These are phyloP conservation scores for Haplographium delicatum DNA, from an alignment of 495 filamentous ascomycete species.

Conservation along the genomic window DNA sequence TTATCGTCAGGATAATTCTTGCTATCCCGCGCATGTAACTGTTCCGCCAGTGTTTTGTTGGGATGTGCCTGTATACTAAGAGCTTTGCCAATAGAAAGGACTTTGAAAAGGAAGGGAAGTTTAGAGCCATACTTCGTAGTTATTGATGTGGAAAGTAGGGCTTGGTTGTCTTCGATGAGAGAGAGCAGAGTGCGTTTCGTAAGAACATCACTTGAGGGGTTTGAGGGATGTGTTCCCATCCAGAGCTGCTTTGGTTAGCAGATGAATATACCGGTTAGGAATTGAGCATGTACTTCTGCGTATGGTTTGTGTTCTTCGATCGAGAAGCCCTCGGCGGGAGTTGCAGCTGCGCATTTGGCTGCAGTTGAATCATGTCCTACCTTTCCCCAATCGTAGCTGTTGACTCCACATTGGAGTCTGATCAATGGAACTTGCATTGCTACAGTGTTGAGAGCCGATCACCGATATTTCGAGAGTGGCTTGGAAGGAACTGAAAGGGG, in stretches of 20 bases:
- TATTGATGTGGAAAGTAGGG: constrained; percentile 67
- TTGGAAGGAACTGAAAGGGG: constrained; percentile 27
- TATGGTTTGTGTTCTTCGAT: constrained; percentile 83
- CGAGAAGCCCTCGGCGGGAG: constrained; percentile 60
- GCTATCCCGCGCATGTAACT: constrained; percentile 76
- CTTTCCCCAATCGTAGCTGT: constrained; percentile 99
- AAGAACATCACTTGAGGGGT: constrained; percentile 82
- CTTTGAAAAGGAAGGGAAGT: constrained; percentile 96
- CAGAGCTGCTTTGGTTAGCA: constrained; percentile 58
- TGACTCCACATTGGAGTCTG: constrained; percentile 91
- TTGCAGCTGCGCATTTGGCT: constrained; percentile 73
- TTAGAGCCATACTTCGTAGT: constrained; percentile 68
- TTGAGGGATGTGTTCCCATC: constrained; percentile 98
- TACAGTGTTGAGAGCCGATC: constrained; percentile 1
- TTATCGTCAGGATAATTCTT: constrained; percentile 99
- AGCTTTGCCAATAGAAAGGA: constrained; percentile 88
- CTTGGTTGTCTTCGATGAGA: constrained; percentile 81
- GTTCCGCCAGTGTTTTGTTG: constrained; percentile 93
- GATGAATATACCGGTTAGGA: too few relatives aligned
- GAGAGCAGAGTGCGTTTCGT: constrained; percentile 87
- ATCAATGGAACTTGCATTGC: constrained; percentile 64
- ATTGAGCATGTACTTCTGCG: constrained; percentile 82
- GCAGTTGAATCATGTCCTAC: constrained; percentile 74
- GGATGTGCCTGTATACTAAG: constrained; percentile 96
- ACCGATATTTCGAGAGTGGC: constrained; percentile 16